Conservation (phyloP, 2,329 filamentous ascomycete genomes). For the Cordyceps sp. region DNA sequence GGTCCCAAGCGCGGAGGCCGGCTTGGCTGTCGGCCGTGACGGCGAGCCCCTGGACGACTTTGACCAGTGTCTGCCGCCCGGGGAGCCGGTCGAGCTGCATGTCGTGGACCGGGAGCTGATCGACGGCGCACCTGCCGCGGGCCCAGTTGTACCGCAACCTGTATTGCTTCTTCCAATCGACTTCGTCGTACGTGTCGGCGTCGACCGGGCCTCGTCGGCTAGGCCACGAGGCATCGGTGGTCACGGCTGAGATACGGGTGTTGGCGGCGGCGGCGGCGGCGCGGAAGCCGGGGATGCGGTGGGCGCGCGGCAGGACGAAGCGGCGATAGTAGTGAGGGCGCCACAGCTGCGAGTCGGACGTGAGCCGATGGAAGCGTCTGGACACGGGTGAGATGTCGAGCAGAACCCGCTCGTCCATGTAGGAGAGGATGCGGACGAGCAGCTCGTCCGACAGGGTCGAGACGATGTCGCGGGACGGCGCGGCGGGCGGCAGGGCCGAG, state of each 20-base stretch:
- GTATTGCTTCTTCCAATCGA: conserved; percentile 82
- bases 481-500: background rate
- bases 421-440: conserved; percentile 66
- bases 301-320: conserved; percentile 69
- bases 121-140: conserved; percentile 61
- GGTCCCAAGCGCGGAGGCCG: conserved; percentile 66
- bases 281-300: conserved; percentile 53
- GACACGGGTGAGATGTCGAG: conserved; percentile 51
- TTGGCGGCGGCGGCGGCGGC: conserved; percentile 10
- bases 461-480: conserved; percentile 35
- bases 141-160: conserved; percentile 85
- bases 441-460: conserved; percentile 75
- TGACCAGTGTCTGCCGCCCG: conserved; percentile 50
- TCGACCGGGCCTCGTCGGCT: conserved; percentile 10
- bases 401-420: conserved; percentile 53
- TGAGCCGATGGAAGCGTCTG: conserved; percentile 53
- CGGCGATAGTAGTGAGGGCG: conserved; percentile 73
- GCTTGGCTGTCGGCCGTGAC: conserved; percentile 55
- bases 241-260: no score
- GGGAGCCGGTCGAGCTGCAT: conserved; percentile 13
- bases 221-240: conserved; percentile 28
- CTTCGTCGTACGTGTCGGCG: conserved; percentile 5
- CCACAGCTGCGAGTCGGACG: conserved; percentile 79
- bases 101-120: conserved; percentile 48
- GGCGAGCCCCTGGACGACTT: conserved; percentile 59